Percentiles rank a stretch among this genome's conserved stretches.
phyloP scores from a whole-genome alignment of 1,139 yeast genomes.

The Sugiyamaella novakii region DNA sequence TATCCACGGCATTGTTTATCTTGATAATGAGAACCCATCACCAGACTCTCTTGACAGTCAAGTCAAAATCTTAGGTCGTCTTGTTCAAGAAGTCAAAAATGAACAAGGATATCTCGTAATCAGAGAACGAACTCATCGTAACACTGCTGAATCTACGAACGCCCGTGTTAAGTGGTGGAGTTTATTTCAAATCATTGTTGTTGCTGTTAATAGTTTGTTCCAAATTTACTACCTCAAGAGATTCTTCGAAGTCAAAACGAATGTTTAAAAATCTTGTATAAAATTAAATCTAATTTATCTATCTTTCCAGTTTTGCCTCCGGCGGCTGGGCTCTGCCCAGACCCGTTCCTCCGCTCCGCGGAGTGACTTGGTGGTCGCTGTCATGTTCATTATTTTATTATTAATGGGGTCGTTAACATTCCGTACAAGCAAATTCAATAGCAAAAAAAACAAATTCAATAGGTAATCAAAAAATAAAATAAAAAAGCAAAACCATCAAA shows the following conservation, averaged over 20 bases:
- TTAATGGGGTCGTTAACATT: slow-evolving; percentile 3
- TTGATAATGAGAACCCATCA: slow-evolving; percentile 81
- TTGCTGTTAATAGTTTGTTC: slow-evolving; percentile 82
- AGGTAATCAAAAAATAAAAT: too few relatives aligned
- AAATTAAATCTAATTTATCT: slow-evolving; percentile 5
- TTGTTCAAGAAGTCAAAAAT: slow-evolving; percentile 84
- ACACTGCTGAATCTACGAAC: slow-evolving; percentile 96
- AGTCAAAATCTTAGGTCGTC: slow-evolving; percentile 71
- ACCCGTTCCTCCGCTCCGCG: too few relatives aligned
- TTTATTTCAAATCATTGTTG: slow-evolving; percentile 83
- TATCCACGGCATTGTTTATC: slow-evolving; percentile 88
- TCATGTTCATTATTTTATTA: slow-evolving; percentile 1
- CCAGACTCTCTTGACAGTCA: slow-evolving; percentile 85
- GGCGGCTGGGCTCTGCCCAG: slow-evolving; percentile 7
- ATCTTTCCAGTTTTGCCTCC: not conserved
- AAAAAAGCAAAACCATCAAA: not conserved
- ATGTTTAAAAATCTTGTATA: slow-evolving; percentile 46
- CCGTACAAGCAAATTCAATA: too few relatives aligned
- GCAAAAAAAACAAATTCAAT: not conserved
- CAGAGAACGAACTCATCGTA: slow-evolving; percentile 96
- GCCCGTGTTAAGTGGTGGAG: slow-evolving; percentile 99
- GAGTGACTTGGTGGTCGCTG: too few relatives aligned
- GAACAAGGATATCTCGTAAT: slow-evolving; percentile 88
- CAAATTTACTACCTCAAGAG: slow-evolving; percentile 93
- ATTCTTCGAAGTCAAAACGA: slow-evolving; percentile 92